Base-by-base conservation (phyloP, 1,284 basidiomycete species). In the Singerocomus inundabilis region DNA sequence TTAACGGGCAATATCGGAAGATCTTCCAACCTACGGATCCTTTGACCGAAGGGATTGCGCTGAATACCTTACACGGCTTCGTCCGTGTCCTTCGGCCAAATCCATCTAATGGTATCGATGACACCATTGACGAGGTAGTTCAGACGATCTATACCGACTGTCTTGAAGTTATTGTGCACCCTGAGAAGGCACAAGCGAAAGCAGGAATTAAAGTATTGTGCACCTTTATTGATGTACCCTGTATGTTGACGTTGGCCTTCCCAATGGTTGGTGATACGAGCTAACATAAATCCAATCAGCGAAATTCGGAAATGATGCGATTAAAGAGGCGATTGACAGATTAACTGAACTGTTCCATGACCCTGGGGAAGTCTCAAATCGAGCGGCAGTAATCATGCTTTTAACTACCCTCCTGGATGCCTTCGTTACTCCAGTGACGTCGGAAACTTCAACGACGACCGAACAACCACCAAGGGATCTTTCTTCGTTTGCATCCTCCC, bases 181-280 rank as follows among this genome's bases (percentile, higher is more conserved):
- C 93, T 0, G 94, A 97, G 68, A 98, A 97, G 72, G 88, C 80
- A 63, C 88, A 92, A 66, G 92, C 93, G 0, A 84, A 85, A 58
- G 84, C 88, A 40, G 91, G 92, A 0, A 86, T 86, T 39, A 91
- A 90, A 64, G 80, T 92, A 18, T 69, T 98, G 15, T 86, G 85
- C 52, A 79, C 84, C 0, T 80, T 94, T 57, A 76, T 93, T 63
- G 73, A 79, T 18, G 86, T 85, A 9, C 89, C 88, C 11, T 78
- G 92, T 93, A 59, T 50, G 86, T 78, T 1, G 44, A 44, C 32
- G 16, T 31, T 44, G 45, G 12, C 30, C 30, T 44, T 44, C 28
- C 48, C 42, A 18, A 11, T 25, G 35, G 24, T 56, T 12, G 32
- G 25, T 18, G 32, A 18, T 44, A 44, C 28, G 57, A 31, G 52